Evolutionary conservation across 2,329 filamentous ascomycete genomes (phyloP), one percentile per base, ranked within the genome.

Genomic region (Samsoniella hepiali): DNA sequence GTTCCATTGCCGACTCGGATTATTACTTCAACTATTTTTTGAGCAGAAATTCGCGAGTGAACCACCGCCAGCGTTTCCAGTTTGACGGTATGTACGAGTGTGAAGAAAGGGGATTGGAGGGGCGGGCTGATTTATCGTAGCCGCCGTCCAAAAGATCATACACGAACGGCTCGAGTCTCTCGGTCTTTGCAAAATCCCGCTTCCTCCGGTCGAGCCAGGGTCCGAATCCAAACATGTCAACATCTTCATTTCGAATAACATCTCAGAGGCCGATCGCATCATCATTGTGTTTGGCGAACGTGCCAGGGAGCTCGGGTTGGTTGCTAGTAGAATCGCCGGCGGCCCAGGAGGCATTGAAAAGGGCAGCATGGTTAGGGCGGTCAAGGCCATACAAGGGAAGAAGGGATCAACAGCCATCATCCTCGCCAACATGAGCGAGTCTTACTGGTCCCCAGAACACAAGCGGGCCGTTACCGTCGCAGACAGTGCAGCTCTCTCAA

Each of bases 341-440:
- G 83, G 86, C 0, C 76, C 79, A 2, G 86, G 89, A 2, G 88
- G 90, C 27, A 80, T 96, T 68, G 79, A 87, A 67, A 79, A 82
- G 51, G 93, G 92, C n/a, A 91, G 87, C 38, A 81, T 88, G 47
- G 76, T 94, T 36, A 82, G 86, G 11, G 78, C 94, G 63, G 82
- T 89, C 31, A 73, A 79, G 42, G 76, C 73, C 13, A 74, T 88
- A 5, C 71, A 71, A 49, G 60, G 69, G 17, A 75, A 80, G 63
- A 65, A 54, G 31, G 22, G 22, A 22, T 74, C 74, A 15, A 66
- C 73, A 0, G 89, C 84, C 3, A 77, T 97, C 63, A 77, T 97
- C 34, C 78, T 97, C 32, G 85, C 91, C 53, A 97, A 97, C 72
- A 81, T 86, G 4, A 91, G 91, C 5, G 88, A 96, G 75, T 78